Base-by-base conservation (phyloP, 1,284 basidiomycete species). In the Ceratobasidium sp. region DNA sequence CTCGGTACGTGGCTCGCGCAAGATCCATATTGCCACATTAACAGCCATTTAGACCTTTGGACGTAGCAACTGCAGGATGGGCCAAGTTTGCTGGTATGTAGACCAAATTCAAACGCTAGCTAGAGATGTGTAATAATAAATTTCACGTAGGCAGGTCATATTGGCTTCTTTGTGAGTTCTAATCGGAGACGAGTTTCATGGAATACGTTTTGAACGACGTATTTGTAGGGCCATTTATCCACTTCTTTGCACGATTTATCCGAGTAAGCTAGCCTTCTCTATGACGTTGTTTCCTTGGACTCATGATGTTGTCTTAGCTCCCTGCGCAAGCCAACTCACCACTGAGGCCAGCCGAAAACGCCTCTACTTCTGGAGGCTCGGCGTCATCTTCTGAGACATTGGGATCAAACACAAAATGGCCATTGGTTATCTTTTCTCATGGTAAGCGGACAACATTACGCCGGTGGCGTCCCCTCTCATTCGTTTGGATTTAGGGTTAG, bases 361-460 rank as follows among this genome's bases (percentile, higher is more conserved):
- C 54, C 45, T 17, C 45, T 63, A 75, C 76, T 67, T 57, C 75
- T 31, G 80, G 81, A 48, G 84, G 44, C 36, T 85, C 53, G 0
- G 15, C 67, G 14, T 15, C 59, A n/a, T 75, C 73, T 50, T 51
- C 47, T 19, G 65, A 60, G 14, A 54, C 53, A n/a, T 29, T 62
- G 22, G 64, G 54, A 36, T 54, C 44, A 47, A 33, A 63, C 11
- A 27, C 60, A 27, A 77, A 78, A 54, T 93, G 91, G 89, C 91
- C 92, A 0, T 85, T 95, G 17, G 87, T 93, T 36, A 87, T 94
- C 57, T 94, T 94, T 82, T 93, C 91, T 19, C 93, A 95, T 83
- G 93, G 67, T 47, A 59, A 60, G 54, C 36, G n/a, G 11, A 8
- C 24, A 31, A 24, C 29, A 24, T 41, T 66, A 15, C 29, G 24